Evolutionary conservation across 169 alveolate species (phyloP).

Genomic region (Plasmodium gallinaceum): DNA sequence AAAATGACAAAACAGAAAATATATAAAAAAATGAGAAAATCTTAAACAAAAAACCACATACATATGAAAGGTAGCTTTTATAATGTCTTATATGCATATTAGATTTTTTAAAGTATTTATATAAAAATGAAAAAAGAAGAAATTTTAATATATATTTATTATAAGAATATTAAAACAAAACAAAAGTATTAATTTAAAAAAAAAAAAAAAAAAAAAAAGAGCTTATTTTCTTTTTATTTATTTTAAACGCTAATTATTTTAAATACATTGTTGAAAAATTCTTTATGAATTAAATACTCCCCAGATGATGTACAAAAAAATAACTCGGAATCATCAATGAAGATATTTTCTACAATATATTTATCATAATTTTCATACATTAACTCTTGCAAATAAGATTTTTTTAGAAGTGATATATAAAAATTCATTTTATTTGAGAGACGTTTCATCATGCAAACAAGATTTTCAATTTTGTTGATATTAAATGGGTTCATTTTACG

Average conservation of each 20-base stretch:
- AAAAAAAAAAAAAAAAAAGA: not conserved
- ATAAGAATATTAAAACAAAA: not conserved
- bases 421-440: conserved; percentile 24
- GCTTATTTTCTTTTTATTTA: not conserved
- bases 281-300: conserved; percentile 16
- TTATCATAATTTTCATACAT: conserved; percentile 32
- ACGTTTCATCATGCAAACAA: conserved; percentile 43
- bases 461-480: not conserved
- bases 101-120: too few relatives aligned
- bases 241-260: conserved; percentile 4
- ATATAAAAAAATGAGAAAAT: too few relatives aligned
- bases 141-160: not conserved
- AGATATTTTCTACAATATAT: not conserved
- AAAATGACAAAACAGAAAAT: too few relatives aligned
- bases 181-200: not conserved
- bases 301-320: conserved; percentile 39
- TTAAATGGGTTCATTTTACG: not conserved
- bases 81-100: too few relatives aligned
- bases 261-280: not conserved
- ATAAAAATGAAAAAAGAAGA: not conserved
- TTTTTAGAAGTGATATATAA: conserved; percentile 13
- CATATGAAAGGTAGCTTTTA: too few relatives aligned
- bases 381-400: not conserved
- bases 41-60: too few relatives aligned
- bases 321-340: not conserved